Evolutionary conservation across 2,329 filamentous ascomycete genomes (phyloP).

Genomic region (Fusarium ambrosium): DNA sequence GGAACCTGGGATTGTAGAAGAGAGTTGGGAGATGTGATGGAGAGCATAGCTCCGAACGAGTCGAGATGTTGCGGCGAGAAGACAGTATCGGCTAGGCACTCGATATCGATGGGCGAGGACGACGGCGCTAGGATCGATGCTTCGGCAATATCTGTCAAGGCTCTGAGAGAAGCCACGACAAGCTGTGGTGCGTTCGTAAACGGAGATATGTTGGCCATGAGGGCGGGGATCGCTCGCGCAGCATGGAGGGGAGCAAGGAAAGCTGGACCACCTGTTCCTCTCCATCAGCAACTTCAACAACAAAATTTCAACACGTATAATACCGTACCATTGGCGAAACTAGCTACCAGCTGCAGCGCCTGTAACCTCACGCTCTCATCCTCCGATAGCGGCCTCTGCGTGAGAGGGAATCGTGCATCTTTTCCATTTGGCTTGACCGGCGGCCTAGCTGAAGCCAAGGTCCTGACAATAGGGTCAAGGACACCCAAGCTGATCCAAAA

Average conservation of each 20-base stretch:
- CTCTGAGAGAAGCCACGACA: slow-evolving; percentile 79
- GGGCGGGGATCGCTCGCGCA: slow-evolving; percentile 74
- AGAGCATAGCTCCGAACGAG: slow-evolving; percentile 75
- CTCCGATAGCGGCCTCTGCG: slow-evolving; percentile 62
- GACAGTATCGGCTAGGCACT: slow-evolving; percentile 71
- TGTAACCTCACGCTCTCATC: slow-evolving; percentile 80
- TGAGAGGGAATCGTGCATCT: slow-evolving; percentile 51
- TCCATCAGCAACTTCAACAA: slow-evolving; percentile 31
- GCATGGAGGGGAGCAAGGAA: slow-evolving; percentile 83
- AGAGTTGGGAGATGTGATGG: slow-evolving; percentile 65
- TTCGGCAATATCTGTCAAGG: slow-evolving; percentile 78
- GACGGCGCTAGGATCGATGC: slow-evolving; percentile 70
- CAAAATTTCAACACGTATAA: not conserved
- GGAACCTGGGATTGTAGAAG: slow-evolving; percentile 72
- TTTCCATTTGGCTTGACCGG: slow-evolving; percentile 56
- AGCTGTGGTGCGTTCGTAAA: slow-evolving; percentile 74
- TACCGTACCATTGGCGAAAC: slow-evolving; percentile 82
- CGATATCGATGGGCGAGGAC: slow-evolving; percentile 62
- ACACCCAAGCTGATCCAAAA: slow-evolving; percentile 79
- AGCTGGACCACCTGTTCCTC: slow-evolving; percentile 76
- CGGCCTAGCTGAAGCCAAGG: slow-evolving; percentile 56
- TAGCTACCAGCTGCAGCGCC: slow-evolving; percentile 86
- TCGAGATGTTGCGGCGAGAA: slow-evolving; percentile 74
- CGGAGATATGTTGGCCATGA: slow-evolving; percentile 79
- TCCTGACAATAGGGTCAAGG: slow-evolving; percentile 68